A percentile compares a stretch with the other conserved stretches of the same genome.
phyloP scores from a whole-genome alignment of 352 stramenopile genomes.

The Phytophthora uliginosa region DNA sequence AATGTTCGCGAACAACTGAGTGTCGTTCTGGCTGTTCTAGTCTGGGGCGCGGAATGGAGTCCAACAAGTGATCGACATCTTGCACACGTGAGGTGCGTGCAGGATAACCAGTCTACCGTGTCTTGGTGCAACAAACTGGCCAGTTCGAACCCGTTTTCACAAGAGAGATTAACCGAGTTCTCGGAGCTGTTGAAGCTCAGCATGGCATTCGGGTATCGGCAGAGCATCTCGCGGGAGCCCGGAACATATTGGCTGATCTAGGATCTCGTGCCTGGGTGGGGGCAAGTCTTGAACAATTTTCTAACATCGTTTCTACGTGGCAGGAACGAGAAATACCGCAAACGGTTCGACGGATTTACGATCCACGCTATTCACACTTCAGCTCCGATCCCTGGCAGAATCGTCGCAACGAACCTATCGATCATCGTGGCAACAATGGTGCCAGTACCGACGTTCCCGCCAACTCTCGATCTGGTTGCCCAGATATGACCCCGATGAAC shows the following conservation, averaged over 20 bases:
- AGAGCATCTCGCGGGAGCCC: not conserved
- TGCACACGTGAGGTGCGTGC: no score
- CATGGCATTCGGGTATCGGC: not conserved
- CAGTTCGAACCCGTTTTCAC: not conserved
- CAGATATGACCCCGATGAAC: not conserved
- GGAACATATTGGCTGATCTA: constrained; percentile 4
- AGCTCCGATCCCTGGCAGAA: constrained; percentile 9
- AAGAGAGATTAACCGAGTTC: not conserved
- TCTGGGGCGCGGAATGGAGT: no score
- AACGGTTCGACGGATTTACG: not conserved
- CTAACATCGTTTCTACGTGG: not conserved
- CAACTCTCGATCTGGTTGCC: constrained; percentile 10
- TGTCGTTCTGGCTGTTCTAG: no score
- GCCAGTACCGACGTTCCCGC: not conserved
- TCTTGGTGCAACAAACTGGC: no score
- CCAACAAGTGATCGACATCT: no score
- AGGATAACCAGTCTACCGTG: no score
- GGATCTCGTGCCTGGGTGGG: constrained; percentile 8
- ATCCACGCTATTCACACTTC: not conserved
- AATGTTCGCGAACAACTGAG: no score
- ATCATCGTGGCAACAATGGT: no score
- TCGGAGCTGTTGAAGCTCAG: not conserved
- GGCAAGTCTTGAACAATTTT: no score
- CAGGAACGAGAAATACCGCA: constrained; percentile 1
- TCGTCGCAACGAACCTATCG: not conserved